Percentiles rank a stretch among this genome's conserved stretches.
Conservation (phyloP, 2,329 filamentous ascomycete species). For the Ciborinia camelliae region DNA sequence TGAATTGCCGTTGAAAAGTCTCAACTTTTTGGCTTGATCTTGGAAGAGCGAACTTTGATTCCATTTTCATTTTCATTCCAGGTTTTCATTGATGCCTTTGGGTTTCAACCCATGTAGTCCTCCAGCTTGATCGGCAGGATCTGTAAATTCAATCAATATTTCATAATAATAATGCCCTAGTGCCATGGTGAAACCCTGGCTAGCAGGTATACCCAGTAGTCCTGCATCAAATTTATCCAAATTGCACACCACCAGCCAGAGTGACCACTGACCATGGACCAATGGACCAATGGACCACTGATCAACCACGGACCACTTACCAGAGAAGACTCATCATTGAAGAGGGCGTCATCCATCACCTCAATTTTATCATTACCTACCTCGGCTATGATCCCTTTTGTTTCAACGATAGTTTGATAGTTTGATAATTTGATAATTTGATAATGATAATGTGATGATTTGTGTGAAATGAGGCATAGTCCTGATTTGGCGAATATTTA, state of each 20-base stretch:
- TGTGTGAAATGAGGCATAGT: constrained; percentile 13
- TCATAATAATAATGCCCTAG: too few relatives aligned
- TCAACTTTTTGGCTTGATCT: not conserved
- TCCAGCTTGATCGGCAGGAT: constrained; percentile 26
- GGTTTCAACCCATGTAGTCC: not conserved
- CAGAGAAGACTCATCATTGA: too few relatives aligned
- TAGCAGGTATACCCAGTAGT: not conserved
- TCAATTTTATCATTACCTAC: constrained; percentile 12
- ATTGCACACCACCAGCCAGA: constrained; percentile 11
- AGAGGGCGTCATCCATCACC: too few relatives aligned
- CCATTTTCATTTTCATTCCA: not conserved
- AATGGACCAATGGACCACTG: too few relatives aligned
- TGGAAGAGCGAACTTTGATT: not conserved
- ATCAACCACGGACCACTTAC: too few relatives aligned
- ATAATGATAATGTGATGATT: too few relatives aligned
- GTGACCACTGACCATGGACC: not conserved
- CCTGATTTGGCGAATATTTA: constrained; percentile 10
- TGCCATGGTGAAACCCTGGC: constrained; percentile 8
- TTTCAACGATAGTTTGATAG: constrained; percentile 9
- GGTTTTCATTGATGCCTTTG: too few relatives aligned
- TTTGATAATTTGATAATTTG: too few relatives aligned
- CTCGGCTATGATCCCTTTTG: constrained; percentile 12
- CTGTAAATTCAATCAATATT: constrained; percentile 31
- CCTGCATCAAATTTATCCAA: constrained; percentile 18
- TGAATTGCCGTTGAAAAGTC: constrained; percentile 2